Evolutionary conservation across 2,329 filamentous ascomycete genomes (phyloP).

Genomic region (Diaporthe humulicola): DNA sequence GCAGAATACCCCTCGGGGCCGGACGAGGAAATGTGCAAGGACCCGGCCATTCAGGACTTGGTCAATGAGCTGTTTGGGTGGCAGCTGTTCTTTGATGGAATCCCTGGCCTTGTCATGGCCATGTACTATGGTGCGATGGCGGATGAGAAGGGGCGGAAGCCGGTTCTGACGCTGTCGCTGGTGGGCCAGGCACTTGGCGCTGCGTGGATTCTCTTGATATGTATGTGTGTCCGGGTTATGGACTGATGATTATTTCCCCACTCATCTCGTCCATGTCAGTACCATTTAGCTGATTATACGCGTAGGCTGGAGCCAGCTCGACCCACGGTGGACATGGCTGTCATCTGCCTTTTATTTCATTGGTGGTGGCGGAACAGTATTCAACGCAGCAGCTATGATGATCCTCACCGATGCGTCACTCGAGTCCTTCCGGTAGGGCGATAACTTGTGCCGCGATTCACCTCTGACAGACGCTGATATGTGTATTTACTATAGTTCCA

Average conservation of each 20-base stretch:
- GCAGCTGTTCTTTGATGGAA: conserved; percentile 18
- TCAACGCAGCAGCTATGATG: conserved; percentile 9
- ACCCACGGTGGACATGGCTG: conserved; percentile 8
- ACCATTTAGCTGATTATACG: not conserved
- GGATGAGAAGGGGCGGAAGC: conserved; percentile 1
- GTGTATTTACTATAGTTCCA: not conserved
- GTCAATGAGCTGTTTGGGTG: conserved; percentile 16
- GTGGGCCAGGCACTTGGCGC: not conserved
- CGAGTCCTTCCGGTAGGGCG: not conserved
- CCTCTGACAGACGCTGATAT: not conserved
- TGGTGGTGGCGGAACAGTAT: not conserved
- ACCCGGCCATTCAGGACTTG: not conserved
- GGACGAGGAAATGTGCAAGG: not conserved
- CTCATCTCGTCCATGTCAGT: too few relatives aligned
- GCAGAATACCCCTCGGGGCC: too few relatives aligned
- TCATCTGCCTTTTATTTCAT: conserved; percentile 13
- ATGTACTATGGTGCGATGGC: conserved; percentile 17
- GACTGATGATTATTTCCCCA: not conserved
- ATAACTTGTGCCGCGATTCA: too few relatives aligned
- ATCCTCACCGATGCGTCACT: conserved; percentile 11
- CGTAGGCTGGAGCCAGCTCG: not conserved
- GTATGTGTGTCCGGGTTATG: not conserved
- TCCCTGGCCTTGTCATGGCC: conserved; percentile 6
- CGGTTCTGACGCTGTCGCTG: conserved; percentile 11
- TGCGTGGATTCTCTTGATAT: conserved; percentile 9